Base-by-base conservation (phyloP, 2,329 filamentous ascomycete genomes). In the Macrophomina pseudophaseolina region DNA sequence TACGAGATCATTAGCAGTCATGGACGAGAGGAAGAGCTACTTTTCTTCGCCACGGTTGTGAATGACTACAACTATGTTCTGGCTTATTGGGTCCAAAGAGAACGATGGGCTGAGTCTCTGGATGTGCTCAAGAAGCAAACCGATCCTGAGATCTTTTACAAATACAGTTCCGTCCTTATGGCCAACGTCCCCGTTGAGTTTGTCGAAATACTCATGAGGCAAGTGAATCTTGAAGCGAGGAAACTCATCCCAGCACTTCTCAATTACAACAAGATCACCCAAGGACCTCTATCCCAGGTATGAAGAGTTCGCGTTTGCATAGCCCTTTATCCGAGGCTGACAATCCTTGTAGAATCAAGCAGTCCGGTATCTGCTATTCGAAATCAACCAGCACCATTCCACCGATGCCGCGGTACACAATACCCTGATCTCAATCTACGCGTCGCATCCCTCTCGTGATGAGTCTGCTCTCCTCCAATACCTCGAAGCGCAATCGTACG, bases 1-100 rank as follows among this genome's bases (percentile, higher is more conserved):
- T 99, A 99, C 80, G 94, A 97, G 75, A 90, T 98, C 67, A 94
- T 98, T 74, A 94, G 93, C 78, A 97, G 93, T 72, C 95, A 99
- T 76, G 95, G 94, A 16, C 87, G 95, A 66, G 95, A 99, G 80
- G 90, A 94, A 71, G 95, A 99, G 77, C 83, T 99, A 2, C 84
- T 99, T 0, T 95, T 90, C 80, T 99, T 94, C 80, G 95, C 95
- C 23, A 95, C 91, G 67, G 88, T 91, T 6, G 86, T 96, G 54
- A 91, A 94, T 72, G 95, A 99, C 78, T 93, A 95, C 80, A 92
- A 96, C 76, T 99, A 97, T 74, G 93, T 98, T 28, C 83, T 99
- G 14, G 92, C 92, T 9, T 99, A 99, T 79, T 99, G 95, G 95
- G 91, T 98, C 18, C 95, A 98, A 79, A 87, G 94, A 68, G 95